Evolutionary conservation across 2,329 filamentous ascomycete species (phyloP), one percentile per base, ranked within the genome.

Genomic region (Orbilia quercus): DNA sequence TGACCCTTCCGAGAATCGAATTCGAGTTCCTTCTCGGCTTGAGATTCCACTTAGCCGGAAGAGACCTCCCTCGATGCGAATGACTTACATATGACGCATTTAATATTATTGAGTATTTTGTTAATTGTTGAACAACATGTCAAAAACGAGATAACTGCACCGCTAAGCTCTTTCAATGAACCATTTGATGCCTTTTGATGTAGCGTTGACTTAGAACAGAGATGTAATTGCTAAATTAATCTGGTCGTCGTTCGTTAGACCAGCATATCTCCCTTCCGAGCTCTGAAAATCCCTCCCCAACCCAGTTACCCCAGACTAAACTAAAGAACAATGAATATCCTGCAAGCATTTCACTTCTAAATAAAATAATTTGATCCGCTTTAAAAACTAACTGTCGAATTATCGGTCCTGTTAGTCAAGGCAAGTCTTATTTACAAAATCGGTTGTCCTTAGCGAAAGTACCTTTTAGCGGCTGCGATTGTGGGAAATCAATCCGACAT

Each of bases 401-500:
- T 23, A 12, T 23, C 44, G 38, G 50, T 53, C 7, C 28, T 9
- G 12, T 58, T 59, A 42, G n/a, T n/a, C n/a, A n/a, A n/a, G n/a
- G 53, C 22, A 25, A 34, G 9, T 7, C 34, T 22, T 44, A 12
- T 11, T n/a, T 22, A 28, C 58, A 53, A 14, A 20, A 44, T 59
- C 12, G 20, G 28, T 58, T 25, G 50, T 45, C 14, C 34, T 40
- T 34, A 16, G 50, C 48, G 59, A 16, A 45, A 36, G 42, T 57
- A 63, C 42, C 28, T 9, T 45, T 50, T 53, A 16, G 31, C 53
- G 48, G 44, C 53, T 72, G 45, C 59, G 36, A 45, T 59, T 59
- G n/a, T 53, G 54, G 67, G 67, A 72, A 72, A 57, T 51, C 20
- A 72, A 72, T 65, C 67, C 67, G 67, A 64, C 42, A 65, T 72